A percentile compares a stretch with the other conserved stretches of the same genome.
Evolutionary conservation across 768 basidiomycete species (phyloP).

Genomic region (Heimioporus sp.): DNA sequence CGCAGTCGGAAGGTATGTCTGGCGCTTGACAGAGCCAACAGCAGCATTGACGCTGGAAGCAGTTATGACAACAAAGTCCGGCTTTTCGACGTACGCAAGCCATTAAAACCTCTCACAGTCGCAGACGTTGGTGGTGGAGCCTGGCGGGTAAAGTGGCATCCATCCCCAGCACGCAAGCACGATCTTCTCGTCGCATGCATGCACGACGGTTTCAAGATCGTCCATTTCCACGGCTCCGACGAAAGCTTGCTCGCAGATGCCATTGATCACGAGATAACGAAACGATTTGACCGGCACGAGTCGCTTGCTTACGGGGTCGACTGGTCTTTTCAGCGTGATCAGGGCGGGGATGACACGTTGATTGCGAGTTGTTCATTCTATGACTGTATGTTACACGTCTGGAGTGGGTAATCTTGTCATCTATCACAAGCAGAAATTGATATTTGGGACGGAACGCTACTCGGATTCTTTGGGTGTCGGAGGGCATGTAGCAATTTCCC

Average conservation of each 20-base stretch:
- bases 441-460: not conserved
- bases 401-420: slow-evolving; percentile 53
- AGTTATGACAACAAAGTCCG: slow-evolving; percentile 85
- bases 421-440: no score
- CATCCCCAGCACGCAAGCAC: slow-evolving; percentile 55
- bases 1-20: slow-evolving; percentile 83
- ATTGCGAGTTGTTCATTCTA: slow-evolving; percentile 96
- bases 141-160: slow-evolving; percentile 98
- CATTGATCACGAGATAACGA: slow-evolving; percentile 39
- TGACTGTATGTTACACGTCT: slow-evolving; percentile 80
- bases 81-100: slow-evolving; percentile 80
- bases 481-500: slow-evolving; percentile 8
- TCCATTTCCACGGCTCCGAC: slow-evolving; percentile 29
- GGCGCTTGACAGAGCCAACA: not conserved
- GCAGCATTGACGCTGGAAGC: not conserved
- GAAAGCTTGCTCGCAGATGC: slow-evolving; percentile 9
- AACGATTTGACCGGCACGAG: slow-evolving; percentile 70
- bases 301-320: slow-evolving; percentile 92
- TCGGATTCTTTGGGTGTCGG: slow-evolving; percentile 6
- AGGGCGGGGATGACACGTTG: slow-evolving; percentile 40
- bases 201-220: slow-evolving; percentile 94
- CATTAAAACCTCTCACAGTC: slow-evolving; percentile 50
- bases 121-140: slow-evolving; percentile 85
- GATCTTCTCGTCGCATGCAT: slow-evolving; percentile 94
- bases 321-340: slow-evolving; percentile 59